Percentiles rank a stretch among this genome's conserved stretches.
Evolutionary conservation across 1,284 basidiomycete genomes (phyloP).

Genomic region (Leccinum huronense): DNA sequence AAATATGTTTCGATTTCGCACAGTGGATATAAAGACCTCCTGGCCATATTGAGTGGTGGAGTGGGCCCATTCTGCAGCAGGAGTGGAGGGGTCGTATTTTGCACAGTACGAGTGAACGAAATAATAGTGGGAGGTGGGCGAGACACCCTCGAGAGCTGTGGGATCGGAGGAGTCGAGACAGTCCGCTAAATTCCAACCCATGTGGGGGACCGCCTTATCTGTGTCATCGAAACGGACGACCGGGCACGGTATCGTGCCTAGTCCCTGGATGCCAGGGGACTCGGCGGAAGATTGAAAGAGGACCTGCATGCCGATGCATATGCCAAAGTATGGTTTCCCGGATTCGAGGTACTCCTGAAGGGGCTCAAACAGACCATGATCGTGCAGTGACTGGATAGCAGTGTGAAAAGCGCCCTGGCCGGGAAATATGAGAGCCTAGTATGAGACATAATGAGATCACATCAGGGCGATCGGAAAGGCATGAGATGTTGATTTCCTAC

Average conservation of each 20-base stretch:
- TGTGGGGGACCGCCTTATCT: constrained; percentile 93
- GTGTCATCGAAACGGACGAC: constrained; percentile 66
- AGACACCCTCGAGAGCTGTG: constrained; percentile 28
- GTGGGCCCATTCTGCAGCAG: constrained; percentile 74
- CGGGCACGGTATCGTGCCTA: constrained; percentile 71
- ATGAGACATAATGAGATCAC: constrained; percentile 6
- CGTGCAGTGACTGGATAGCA: constrained; percentile 76
- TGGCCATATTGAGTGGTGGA: constrained; percentile 91
- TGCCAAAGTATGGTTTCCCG: constrained; percentile 94
- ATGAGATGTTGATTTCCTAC: constrained; percentile 52
- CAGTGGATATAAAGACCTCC: constrained; percentile 88
- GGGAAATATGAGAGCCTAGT: constrained; percentile 92
- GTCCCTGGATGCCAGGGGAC: constrained; percentile 55
- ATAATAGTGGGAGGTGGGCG: constrained; percentile 70
- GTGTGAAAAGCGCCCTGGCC: constrained; percentile 96
- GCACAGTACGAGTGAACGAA: constrained; percentile 97
- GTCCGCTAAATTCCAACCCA: constrained; percentile 91
- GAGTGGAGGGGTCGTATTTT: constrained; percentile 60
- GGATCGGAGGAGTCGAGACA: constrained; percentile 46
- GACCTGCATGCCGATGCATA: constrained; percentile 98
- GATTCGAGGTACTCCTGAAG: constrained; percentile 83
- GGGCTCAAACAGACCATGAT: constrained; percentile 78
- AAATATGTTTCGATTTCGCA: constrained; percentile 86
- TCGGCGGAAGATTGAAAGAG: constrained; percentile 89
- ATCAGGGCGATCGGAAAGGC: constrained; percentile 16